These are phyloP conservation scores for Sugiyamaella sp. DNA, from an alignment of 1,139 yeast species.

Conservation along the genomic window DNA sequence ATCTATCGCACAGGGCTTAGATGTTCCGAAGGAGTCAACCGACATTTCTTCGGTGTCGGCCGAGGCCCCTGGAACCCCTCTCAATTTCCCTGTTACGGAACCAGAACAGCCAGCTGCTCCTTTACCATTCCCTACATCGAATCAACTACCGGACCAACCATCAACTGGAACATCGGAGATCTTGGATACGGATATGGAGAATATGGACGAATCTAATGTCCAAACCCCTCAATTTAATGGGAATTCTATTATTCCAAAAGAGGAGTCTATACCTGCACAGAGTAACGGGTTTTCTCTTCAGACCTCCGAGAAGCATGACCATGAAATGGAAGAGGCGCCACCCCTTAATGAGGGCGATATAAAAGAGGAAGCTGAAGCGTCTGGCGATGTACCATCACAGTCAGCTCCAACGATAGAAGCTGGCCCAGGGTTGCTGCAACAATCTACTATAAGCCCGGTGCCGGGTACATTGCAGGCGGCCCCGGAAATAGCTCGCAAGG, in stretches of 20 bases:
- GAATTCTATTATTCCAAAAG: neutral
- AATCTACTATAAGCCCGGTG: no score
- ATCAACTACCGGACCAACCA: slow-evolving; percentile 15
- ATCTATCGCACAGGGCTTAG: neutral
- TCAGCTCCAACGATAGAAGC: neutral
- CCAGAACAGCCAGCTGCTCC: slow-evolving; percentile 13
- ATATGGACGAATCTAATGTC: neutral
- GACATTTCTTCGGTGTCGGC: slow-evolving; percentile 11
- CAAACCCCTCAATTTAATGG: neutral
- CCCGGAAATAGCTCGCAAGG: slow-evolving; percentile 9
- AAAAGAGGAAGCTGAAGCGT: neutral
- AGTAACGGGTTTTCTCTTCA: slow-evolving; percentile 3
- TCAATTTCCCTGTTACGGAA: neutral
- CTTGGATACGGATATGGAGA: slow-evolving; percentile 12
- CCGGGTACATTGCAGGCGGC: slow-evolving; percentile 5
- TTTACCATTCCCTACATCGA: slow-evolving; percentile 10
- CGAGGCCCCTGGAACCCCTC: slow-evolving; percentile 12
- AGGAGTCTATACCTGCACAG: neutral
- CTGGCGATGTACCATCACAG: neutral
- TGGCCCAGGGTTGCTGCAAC: no score
- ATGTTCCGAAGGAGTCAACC: neutral
- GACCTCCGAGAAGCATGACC: slow-evolving; percentile 7
- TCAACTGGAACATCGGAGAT: slow-evolving; percentile 7
- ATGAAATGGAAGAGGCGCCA: slow-evolving; percentile 15
- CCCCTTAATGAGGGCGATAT: slow-evolving; percentile 6